Base-by-base conservation (phyloP, 2,329 filamentous ascomycete genomes). In the Aspergillus sp. region DNA sequence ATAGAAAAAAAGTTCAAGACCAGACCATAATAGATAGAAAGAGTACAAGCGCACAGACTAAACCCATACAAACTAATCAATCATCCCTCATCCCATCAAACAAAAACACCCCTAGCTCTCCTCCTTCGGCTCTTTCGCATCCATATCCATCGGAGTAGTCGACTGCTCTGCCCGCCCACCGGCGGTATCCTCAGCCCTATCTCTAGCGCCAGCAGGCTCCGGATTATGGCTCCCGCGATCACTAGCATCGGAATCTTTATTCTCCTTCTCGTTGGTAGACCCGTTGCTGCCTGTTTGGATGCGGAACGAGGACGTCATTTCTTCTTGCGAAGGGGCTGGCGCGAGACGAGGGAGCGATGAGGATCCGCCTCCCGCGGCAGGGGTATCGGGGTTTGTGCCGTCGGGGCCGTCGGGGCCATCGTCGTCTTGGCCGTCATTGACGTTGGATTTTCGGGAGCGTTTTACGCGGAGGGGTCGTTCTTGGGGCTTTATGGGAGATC, bases 391-490 rank as follows among this genome's bases (percentile, higher is more conserved):
- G 6, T 72, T 67, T 10, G 62, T 56, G 5, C 63, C 60, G 50
- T 63, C 62, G 46, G 66, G 69, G 10, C 36, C 36, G 64, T 65
- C 29, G 59, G 65, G 26, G 26, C 26, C 46, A 10, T 69, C 69
- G 9, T 73, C 70, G 11, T 70, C 68, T n/a, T 63, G 63, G 14
- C 67, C 69, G 6, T 65, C 60, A 7, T 65, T 59, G 32, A 71
- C 59, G 42, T 76, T 76, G 12, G 74, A 72, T 61, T 76, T 78
- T 49, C 76, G 75, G 50, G 72, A 77, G 60, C 75, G 75, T 62
- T 79, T 80, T 20, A 75, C 71, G 58, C 79, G 76, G 49, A 80
- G 74, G 6, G 79, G 79, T 52, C 79, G 73, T 71, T 81, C 78
- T 70, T 78, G 73, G 47, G 79, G 79, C 78, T 81, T 61, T 42